Conservation (phyloP, 176 grass and related monocot genomes). For the Bromus sterilis region DNA sequence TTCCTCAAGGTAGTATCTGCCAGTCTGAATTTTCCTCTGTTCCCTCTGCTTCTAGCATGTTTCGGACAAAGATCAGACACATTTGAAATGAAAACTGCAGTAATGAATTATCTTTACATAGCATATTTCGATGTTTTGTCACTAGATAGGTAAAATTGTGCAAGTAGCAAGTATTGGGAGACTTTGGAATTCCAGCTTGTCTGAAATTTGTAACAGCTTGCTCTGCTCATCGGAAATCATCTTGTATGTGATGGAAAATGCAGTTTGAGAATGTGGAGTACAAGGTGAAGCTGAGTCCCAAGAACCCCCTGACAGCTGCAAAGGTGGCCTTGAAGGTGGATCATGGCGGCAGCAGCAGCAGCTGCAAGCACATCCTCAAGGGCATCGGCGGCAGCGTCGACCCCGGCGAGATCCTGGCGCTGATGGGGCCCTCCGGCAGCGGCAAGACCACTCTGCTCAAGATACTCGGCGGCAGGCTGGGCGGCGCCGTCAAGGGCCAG, state of each 20-base stretch:
- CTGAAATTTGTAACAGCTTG: background rate
- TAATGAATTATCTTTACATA: background rate
- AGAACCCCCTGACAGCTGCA: constrained; percentile 53
- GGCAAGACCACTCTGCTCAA: constrained; percentile 91
- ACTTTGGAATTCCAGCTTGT: too few species aligned
- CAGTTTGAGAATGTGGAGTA: constrained; percentile 97
- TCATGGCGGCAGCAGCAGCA: constrained; percentile 32
- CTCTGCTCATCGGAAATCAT: background rate
- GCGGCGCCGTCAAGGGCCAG: constrained; percentile 57
- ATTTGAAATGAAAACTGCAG: too few species aligned
- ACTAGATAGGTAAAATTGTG: background rate
- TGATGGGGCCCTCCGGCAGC: constrained; percentile 94
- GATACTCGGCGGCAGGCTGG: constrained; percentile 70
- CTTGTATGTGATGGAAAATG: background rate
- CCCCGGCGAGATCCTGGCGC: constrained; percentile 76
- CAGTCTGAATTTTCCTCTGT: background rate
- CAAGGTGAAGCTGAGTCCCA: constrained; percentile 47
- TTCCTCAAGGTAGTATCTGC: constrained; percentile 58
- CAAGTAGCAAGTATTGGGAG: background rate
- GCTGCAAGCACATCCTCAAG: constrained; percentile 78
- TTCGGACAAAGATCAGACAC: background rate
- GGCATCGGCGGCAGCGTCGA: constrained; percentile 74
- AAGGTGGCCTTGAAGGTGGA: constrained; percentile 42
- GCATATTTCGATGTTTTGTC: background rate
- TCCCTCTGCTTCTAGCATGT: background rate